A percentile compares a stretch with the other conserved stretches of the same genome.
phyloP scores from a whole-genome alignment of 768 basidiomycete species.

The Lyophyllum shimeji region DNA sequence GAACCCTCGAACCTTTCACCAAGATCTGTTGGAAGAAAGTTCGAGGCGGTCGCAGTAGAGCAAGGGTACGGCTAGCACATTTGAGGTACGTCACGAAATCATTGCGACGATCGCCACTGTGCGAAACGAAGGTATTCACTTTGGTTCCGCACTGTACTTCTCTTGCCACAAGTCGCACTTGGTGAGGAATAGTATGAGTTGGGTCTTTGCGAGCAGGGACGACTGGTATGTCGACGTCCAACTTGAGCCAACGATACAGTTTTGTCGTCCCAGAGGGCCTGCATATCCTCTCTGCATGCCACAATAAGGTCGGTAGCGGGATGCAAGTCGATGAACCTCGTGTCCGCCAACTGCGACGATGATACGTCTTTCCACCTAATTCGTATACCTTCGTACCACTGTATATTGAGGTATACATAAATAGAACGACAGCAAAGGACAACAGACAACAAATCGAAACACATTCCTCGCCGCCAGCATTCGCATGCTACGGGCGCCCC shows the following conservation, averaged over 20 bases:
- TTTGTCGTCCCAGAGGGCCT: conserved; percentile 59
- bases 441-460: background rate
- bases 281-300: conserved; percentile 61
- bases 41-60: too few relatives aligned
- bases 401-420: background rate
- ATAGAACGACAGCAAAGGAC: background rate
- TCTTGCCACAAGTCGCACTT: conserved; percentile 67
- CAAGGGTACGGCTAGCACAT: too few relatives aligned
- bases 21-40: too few relatives aligned
- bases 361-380: too few relatives aligned
- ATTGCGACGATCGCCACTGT: too few relatives aligned
- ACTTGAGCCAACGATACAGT: conserved; percentile 46
- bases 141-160: conserved; percentile 59
- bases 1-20: too few relatives aligned
- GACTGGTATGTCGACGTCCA: conserved; percentile 70
- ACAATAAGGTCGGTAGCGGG: conserved; percentile 47
- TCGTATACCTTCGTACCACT: background rate
- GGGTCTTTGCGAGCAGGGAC: conserved; percentile 55
- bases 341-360: too few relatives aligned
- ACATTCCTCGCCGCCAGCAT: background rate
- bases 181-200: conserved; percentile 65
- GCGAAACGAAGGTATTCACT: conserved; percentile 3
- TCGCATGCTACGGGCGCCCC: background rate
- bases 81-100: too few relatives aligned
- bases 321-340: too few relatives aligned